Evolutionary conservation across 306 rosid genomes (phyloP).

Genomic region (Gastrolobium bilobum): DNA sequence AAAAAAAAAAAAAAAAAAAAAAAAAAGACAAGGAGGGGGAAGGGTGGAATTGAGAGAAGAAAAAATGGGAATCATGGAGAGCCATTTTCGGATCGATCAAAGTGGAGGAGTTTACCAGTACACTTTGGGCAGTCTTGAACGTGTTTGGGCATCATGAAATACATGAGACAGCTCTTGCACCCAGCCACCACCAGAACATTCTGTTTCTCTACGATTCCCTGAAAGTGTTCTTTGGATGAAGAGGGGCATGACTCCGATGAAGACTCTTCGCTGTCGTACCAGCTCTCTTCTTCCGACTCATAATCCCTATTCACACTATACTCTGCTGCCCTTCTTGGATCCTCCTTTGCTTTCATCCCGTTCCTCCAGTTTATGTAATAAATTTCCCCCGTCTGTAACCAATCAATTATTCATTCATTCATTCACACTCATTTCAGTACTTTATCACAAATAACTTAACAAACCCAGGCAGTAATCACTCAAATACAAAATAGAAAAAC

Average conservation of each 20-base stretch:
- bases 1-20: background rate
- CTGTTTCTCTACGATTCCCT: conserved; percentile 49
- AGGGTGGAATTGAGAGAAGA: background rate
- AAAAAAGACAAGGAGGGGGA: background rate
- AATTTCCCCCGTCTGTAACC: conserved; percentile 86
- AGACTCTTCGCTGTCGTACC: conserved; percentile 84
- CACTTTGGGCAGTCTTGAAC: conserved; percentile 93
- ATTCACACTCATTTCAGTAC: background rate
- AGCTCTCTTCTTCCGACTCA: conserved; percentile 73
- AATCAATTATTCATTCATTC: background rate
- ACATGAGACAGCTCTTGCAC: conserved; percentile 95
- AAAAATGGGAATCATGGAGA: conserved; percentile 58
- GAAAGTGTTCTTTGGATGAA: conserved; percentile 48
- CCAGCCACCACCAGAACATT: conserved; percentile 94
- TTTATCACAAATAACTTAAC: background rate
- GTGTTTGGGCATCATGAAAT: conserved; percentile 94
- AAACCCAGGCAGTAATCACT: conserved; percentile 7
- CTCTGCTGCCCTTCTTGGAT: conserved; percentile 69
- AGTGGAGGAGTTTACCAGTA: conserved; percentile 88
- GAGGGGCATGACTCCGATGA: conserved; percentile 73
- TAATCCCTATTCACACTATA: conserved; percentile 58
- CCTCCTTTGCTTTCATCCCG: conserved; percentile 92
- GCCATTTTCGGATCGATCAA: conserved; percentile 80
- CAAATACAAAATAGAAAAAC: background rate
- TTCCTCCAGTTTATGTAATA: conserved; percentile 97